Evolutionary conservation across 208 protist genomes (phyloP).

Genomic region (Jaenimonas drosophilae): DNA sequence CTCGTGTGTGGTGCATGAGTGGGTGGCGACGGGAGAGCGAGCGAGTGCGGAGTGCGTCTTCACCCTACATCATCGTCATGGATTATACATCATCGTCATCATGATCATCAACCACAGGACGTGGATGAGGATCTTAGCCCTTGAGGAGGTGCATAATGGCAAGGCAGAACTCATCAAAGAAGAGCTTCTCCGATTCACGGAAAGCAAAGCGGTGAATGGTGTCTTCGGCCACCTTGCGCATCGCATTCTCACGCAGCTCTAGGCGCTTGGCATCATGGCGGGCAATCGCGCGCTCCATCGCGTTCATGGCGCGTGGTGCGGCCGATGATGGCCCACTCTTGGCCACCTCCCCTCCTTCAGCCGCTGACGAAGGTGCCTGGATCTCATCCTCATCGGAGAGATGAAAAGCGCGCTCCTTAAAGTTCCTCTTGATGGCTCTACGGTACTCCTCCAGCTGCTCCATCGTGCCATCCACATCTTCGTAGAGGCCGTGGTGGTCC

Average conservation of each 20-base stretch:
- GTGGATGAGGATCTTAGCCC: constrained; percentile 11
- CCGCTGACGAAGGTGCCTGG: neutral
- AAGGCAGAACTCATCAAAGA: constrained; percentile 62
- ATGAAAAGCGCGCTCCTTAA: neutral
- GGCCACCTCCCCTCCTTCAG: neutral
- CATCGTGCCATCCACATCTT: constrained; percentile 19
- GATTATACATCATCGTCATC: neutral
- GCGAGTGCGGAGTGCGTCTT: no score
- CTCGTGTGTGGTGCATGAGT: no score
- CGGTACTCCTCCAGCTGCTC: constrained; percentile 12
- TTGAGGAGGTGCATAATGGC: constrained; percentile 44
- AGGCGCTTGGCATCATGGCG: constrained; percentile 10
- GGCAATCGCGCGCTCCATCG: neutral
- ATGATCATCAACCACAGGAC: neutral
- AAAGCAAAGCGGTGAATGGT: constrained; percentile 25
- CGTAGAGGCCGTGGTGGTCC: constrained; percentile 26
- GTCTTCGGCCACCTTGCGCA: constrained; percentile 11
- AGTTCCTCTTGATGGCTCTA: constrained; percentile 5
- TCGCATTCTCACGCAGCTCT: constrained; percentile 7
- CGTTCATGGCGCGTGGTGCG: neutral
- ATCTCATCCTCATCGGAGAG: neutral
- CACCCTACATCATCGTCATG: no score
- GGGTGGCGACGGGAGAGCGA: no score
- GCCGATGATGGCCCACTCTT: neutral
- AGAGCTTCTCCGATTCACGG: constrained; percentile 19